Percentiles rank a stretch among this genome's conserved stretches.
Evolutionary conservation across 805 yeast genomes (phyloP).

Genomic region (Ascoidea asiatica): DNA sequence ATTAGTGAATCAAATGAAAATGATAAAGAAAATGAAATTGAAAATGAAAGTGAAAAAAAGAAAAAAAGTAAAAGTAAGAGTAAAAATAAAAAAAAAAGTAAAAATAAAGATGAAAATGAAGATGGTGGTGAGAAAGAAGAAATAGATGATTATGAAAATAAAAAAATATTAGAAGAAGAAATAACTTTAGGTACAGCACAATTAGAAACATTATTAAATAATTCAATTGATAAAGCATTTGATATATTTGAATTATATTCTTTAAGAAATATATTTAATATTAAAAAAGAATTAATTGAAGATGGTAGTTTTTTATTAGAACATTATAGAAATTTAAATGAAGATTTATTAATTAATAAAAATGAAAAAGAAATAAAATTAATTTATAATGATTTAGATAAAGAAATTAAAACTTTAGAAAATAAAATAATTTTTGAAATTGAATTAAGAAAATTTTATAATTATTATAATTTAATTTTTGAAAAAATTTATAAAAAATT

Average conservation of each 20-base stretch:
- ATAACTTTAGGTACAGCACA: slow-evolving; percentile 70
- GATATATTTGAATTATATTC: slow-evolving; percentile 80
- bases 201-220: slow-evolving; percentile 63
- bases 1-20: slow-evolving; percentile 5
- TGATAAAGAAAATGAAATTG: slow-evolving; percentile 6
- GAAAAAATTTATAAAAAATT: slow-evolving; percentile 22
- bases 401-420: slow-evolving; percentile 20
- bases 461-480: slow-evolving; percentile 25
- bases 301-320: slow-evolving; percentile 55
- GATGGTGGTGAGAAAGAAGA: slow-evolving; percentile 16
- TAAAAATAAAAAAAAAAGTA: slow-evolving; percentile 1
- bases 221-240: slow-evolving; percentile 65
- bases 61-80: slow-evolving; percentile 7
- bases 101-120: slow-evolving; percentile 16
- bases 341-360: slow-evolving; percentile 13
- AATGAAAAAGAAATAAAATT: slow-evolving; percentile 11
- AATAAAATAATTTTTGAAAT: slow-evolving; percentile 29
- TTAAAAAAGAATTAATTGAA: slow-evolving; percentile 52
- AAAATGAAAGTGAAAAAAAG: slow-evolving; percentile 5
- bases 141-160: no score
- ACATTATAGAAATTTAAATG: slow-evolving; percentile 48
- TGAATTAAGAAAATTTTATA: slow-evolving; percentile 25
- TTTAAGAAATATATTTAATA: slow-evolving; percentile 56
- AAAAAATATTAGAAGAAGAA: no score
- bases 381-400: slow-evolving; percentile 17